Percentiles rank a stretch among this genome's conserved stretches.
These are phyloP conservation scores for Mycothermus thermophilus DNA, from an alignment of 495 filamentous ascomycete genomes.

Conservation along the genomic window DNA sequence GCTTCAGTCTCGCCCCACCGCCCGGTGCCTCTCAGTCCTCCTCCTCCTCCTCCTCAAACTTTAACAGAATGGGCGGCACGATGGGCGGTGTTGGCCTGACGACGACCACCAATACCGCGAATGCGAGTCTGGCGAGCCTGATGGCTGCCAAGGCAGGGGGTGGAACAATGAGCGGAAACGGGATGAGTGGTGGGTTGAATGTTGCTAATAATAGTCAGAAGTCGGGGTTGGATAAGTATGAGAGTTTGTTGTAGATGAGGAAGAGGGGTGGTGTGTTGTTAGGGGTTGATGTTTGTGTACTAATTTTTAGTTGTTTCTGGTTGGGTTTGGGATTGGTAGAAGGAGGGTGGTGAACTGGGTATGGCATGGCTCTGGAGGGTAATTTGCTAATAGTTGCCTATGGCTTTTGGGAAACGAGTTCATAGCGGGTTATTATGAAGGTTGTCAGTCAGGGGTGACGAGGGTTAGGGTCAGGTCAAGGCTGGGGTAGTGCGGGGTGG, in stretches of 20 bases:
- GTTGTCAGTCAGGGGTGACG: too few species aligned
- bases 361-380: too few species aligned
- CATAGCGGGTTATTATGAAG: too few species aligned
- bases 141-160: conserved; percentile 12
- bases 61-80: conserved; percentile 9
- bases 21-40: conserved; percentile 10
- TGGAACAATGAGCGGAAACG: conserved; percentile 14
- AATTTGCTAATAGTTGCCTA: too few species aligned
- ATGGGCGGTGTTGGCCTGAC: conserved; percentile 1
- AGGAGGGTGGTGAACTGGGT: too few species aligned
- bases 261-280: neutral
- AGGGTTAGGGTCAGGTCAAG: too few species aligned
- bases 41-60: neutral
- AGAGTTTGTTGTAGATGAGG: conserved; percentile 51
- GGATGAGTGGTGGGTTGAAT: conserved; percentile 14
- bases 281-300: neutral
- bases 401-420: too few species aligned
- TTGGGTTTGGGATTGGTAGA: too few species aligned
- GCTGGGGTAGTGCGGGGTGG: too few species aligned
- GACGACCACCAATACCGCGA: conserved; percentile 1
- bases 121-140: conserved; percentile 10
- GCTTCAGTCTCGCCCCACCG: conserved; percentile 31
- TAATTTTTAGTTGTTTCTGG: too few species aligned
- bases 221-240: conserved; percentile 62
- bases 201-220: conserved; percentile 24